phyloP scores from a whole-genome alignment of 2,329 filamentous ascomycete species.

The Cercospora sp. region DNA sequence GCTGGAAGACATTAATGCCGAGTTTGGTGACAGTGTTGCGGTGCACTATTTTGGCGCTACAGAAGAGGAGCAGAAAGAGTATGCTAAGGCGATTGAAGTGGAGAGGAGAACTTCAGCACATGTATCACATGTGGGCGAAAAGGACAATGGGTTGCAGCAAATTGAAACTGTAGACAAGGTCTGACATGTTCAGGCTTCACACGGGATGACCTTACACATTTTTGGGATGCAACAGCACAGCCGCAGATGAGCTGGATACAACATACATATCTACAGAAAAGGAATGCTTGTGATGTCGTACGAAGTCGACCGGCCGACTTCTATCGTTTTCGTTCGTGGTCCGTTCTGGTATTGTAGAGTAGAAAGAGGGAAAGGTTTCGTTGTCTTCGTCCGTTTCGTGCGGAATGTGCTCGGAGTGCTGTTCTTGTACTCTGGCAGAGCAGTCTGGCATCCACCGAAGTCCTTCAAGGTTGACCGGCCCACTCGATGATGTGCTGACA shows the following conservation, averaged over 20 bases:
- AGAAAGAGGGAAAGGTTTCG: neutral
- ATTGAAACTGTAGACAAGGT: neutral
- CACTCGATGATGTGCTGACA: neutral
- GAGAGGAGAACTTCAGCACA: neutral
- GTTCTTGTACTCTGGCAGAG: neutral
- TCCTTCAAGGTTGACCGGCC: neutral
- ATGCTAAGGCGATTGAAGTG: constrained; percentile 11
- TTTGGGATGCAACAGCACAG: neutral
- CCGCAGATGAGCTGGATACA: neutral
- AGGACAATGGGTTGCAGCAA: neutral
- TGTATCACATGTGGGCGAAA: neutral
- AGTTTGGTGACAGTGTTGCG: constrained; percentile 33
- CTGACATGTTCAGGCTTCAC: neutral
- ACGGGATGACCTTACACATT: neutral
- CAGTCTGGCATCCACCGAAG: neutral
- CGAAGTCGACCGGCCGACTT: neutral
- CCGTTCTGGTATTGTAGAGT: neutral
- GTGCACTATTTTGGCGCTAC: constrained; percentile 20
- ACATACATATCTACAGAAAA: neutral
- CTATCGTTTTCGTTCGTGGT: neutral
- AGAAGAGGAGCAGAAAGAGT: constrained; percentile 16
- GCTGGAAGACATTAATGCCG: constrained; percentile 46
- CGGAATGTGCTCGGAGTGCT: neutral
- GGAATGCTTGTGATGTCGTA: neutral
- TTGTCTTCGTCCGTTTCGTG: neutral